Base-by-base conservation (phyloP, 345 rosid species). In the Corchorus capsularis region DNA sequence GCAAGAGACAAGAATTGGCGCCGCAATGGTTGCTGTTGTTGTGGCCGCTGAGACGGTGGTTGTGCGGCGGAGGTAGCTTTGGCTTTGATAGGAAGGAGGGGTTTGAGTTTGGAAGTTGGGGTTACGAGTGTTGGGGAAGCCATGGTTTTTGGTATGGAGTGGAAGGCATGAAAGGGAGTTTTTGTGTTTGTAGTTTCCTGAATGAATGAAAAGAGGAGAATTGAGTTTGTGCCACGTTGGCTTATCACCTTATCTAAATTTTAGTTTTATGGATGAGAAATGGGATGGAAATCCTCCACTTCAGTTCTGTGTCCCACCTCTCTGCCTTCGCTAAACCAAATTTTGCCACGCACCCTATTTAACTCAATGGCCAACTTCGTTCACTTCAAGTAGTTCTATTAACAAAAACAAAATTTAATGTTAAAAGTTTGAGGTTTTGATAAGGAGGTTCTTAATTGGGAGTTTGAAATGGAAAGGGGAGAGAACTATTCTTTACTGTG, bases 181-280 rank as follows among this genome's bases (percentile, higher is more conserved):
- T n/a, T 55, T 63, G 63, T 34, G 74, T 35, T 55, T 63, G 69
- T 75, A 57, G 69, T 46, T 27, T 27, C 27, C 79, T 61, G 78
- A 66, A 3, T 55, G 45, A 45, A 41, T 9, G 59, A 57, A 53
- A 1, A 14, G 52, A 45, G 49, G 77, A 63, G 74, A 75, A 61
- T 22, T 84, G 78, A 69, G 73, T 77, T 77, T 78, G 37, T 79
- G 97, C 85, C 97, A 88, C 96, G 97, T 90, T 86, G 82, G 70
- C 97, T 93, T 95, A 95, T 93, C 97, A 61, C 85, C 96, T 95
- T 93, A 93, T 95, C 98, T 75, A 37, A 20, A 74, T 53, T 64
- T 64, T 78, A 49, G 81, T 52, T 79, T 52, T 50, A 49, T 78
- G 90, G 91, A 80, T 81, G 56, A 76, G 77, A 69, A 53, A 13